These are phyloP conservation scores for Termitomyces sp. DNA, from an alignment of 1,284 basidiomycete species.

Conservation along the genomic window DNA sequence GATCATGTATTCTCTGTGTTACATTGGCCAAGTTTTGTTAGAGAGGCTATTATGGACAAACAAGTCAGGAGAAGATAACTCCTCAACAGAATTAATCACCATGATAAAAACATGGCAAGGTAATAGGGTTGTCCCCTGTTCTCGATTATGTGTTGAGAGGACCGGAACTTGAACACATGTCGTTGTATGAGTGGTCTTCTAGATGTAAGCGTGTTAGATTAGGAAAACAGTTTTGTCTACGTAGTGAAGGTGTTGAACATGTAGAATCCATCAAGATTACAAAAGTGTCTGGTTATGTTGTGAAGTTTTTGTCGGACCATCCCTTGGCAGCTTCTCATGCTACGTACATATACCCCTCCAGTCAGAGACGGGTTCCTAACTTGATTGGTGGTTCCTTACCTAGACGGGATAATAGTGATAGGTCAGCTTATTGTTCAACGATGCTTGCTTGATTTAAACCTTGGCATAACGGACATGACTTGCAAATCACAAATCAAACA, in stretches of 20 bases:
- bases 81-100: no score
- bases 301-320: no score
- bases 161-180: not conserved
- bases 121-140: not conserved
- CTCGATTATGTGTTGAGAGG: not conserved
- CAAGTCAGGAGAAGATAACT: no score
- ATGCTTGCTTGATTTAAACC: conserved; percentile 16
- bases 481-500: not conserved
- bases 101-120: conserved; percentile 8
- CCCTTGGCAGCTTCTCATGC: no score
- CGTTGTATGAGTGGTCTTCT: not conserved
- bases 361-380: no score
- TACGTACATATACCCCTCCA: no score
- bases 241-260: no score
- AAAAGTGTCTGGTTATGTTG: no score
- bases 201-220: not conserved
- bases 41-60: no score
- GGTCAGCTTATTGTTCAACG: conserved; percentile 14
- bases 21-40: conserved; percentile 23
- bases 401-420: conserved; percentile 8
- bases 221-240: no score
- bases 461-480: conserved; percentile 14
- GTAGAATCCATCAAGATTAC: no score
- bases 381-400: not conserved
- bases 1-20: conserved; percentile 21